Evolutionary conservation across 768 basidiomycete species (phyloP), one percentile per base, ranked within the genome.

Genomic region (Suillus weaverae): DNA sequence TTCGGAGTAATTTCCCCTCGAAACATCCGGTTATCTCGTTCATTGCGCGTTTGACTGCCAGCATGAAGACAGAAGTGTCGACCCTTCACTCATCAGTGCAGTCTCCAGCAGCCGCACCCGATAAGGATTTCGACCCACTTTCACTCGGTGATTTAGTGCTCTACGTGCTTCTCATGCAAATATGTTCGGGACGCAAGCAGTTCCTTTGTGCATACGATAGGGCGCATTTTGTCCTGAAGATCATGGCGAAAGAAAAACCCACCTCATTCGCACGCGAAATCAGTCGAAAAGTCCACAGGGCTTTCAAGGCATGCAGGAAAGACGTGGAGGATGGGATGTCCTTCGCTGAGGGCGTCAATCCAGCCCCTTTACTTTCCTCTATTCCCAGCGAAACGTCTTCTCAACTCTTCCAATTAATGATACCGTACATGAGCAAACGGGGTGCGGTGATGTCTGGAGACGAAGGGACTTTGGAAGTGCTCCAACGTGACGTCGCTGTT

Each of bases 391-490:
- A 54, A 10, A n/a, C 5, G 20, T 54, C 44, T 72, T 65, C 50
- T 63, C 70, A 9, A 68, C 74, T 20, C 10, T 60, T 30, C 66
- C 70, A 20, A 79, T 77, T 66, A 68, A 72, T 56, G 61, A 53
- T 60, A 77, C 62, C 66, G 66, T 26, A 22, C 80, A 22, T 77
- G 51, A 20, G 2, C 9, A 20, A 10, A 32, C 51, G 9, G 51
- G 51, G 51, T 10, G 33, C 11, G 20, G 32, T n/a, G 20, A 54
- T 54, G 32, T 54, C 20, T 35, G 33, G 33, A 35, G 33, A 11
- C 5, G 53, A n/a, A 14, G 53, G 33, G 10, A 54, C n/a, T 54
- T 54, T 54, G 33, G 32, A 14, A 35, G 20, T 5, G 53, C 53
- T 54, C 20, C 53, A n/a, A 35, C 2, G n/a, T 7, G 53, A 54